phyloP scores from a whole-genome alignment of 2,329 filamentous ascomycete genomes.

The Monilinia aucupariae region DNA sequence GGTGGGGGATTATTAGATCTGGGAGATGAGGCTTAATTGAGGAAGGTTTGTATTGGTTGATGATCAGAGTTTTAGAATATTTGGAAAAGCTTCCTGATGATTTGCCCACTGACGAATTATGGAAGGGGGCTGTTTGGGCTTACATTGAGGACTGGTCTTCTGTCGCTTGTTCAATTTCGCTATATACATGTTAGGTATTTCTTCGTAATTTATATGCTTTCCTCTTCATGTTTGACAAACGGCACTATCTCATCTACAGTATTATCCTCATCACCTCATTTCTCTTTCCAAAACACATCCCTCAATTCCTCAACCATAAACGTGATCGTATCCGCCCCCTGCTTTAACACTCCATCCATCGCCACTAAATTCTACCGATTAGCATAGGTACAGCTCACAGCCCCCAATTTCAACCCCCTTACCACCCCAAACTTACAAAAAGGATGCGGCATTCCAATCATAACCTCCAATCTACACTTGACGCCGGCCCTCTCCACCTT shows the following conservation, averaged over 20 bases:
- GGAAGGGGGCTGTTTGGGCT: neutral
- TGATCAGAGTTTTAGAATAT: no score
- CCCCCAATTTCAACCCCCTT: no score
- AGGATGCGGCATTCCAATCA: conserved; percentile 52
- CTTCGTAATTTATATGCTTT: neutral
- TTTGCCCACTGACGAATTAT: no score
- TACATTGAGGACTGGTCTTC: neutral
- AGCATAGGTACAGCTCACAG: accelerated
- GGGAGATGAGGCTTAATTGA: neutral
- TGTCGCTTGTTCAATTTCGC: neutral
- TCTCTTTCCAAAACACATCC: conserved; percentile 21
- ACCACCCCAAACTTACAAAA: conserved; percentile 36
- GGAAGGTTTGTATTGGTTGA: neutral
- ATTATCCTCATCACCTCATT: neutral
- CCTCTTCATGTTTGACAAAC: neutral
- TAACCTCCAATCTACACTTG: conserved; percentile 43
- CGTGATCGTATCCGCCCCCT: conserved; percentile 47
- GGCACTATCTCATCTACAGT: neutral
- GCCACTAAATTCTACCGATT: conserved; percentile 35
- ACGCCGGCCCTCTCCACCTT: conserved; percentile 45
- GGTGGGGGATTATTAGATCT: neutral
- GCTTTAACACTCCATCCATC: conserved; percentile 51
- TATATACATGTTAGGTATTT: neutral
- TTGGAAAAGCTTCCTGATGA: no score
- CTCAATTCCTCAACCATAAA: conserved; percentile 29